Percentiles rank a stretch among this genome's conserved stretches.
phyloP scores from a whole-genome alignment of 106 monocot genomes.

The Allium fistulosum region DNA sequence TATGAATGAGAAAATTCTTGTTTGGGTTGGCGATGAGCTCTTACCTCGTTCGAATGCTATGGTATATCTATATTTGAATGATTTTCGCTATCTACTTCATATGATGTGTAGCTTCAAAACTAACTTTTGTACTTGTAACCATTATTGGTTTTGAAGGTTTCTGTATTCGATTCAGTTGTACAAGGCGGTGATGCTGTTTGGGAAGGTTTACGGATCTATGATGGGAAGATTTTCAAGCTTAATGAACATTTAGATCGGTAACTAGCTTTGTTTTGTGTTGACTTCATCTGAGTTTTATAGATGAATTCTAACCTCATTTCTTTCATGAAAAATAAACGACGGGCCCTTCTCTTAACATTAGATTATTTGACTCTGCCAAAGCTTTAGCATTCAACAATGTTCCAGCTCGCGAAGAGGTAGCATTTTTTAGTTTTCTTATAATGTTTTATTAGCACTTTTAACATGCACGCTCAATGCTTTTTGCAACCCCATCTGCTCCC shows the following conservation, averaged over 20 bases:
- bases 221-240: constrained; percentile 86
- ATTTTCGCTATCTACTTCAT: background rate
- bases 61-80: constrained; percentile 31
- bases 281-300: background rate
- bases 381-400: constrained; percentile 87
- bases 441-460: background rate
- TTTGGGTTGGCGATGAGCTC: constrained; percentile 88
- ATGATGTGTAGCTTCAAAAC: too few relatives aligned
- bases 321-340: background rate
- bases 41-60: constrained; percentile 80
- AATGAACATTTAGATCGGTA: constrained; percentile 92
- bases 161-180: constrained; percentile 97
- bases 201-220: constrained; percentile 91
- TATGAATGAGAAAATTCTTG: constrained; percentile 81
- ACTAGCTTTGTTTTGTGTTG: background rate
- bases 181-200: constrained; percentile 99
- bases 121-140: too few relatives aligned
- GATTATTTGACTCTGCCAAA: constrained; percentile 91
- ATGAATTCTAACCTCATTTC: background rate
- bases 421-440: constrained; percentile 1
- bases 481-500: too few relatives aligned
- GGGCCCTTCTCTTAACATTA: constrained; percentile 14
- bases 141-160: constrained; percentile 46
- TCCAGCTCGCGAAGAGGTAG: constrained; percentile 61
- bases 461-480: too few relatives aligned